Evolutionary conservation across 257 asterid species (phyloP), one percentile per base, ranked within the genome.

Genomic region (Solanum sparsipilum): DNA sequence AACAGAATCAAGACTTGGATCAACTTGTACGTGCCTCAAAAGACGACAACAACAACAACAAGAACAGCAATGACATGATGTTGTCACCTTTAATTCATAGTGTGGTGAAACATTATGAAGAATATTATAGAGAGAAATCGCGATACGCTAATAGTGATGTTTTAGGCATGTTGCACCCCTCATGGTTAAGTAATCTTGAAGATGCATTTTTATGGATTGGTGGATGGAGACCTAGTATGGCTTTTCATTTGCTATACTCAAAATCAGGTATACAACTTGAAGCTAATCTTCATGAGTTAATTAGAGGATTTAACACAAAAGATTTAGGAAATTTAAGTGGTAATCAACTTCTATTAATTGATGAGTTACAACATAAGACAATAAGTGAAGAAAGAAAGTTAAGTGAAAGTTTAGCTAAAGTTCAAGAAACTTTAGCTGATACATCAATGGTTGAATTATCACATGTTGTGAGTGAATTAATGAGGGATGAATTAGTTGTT

Each of bases 221-320:
- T 0, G 96, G 96, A 0, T 94, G 98, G 98, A 93, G 98, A n/a
- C 98, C 98, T 0, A 93, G 90, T 72, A 92, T 92, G 96, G 95
- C 96, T 20, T 91, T 93, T 67, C 96, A 94, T 75, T 88, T 95
- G 76, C 92, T 95, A 13, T 95, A 94, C 86, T 94, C 98, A 7
- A 92, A 94, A 86, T 91, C 94, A 1, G 98, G 96, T 2, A 63
- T 90, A 4, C 96, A 95, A 68, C 83, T 95, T n/a, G 94, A 95
- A 89, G 93, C 93, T 35, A 60, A 88, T 16, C 87, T 95, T 1
- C 74, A 83, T 1, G 93, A 93, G 48, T 86, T 94, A 21, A 56
- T 94, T 4, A 89, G 58, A 18, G 98, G 97, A 13, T 34, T 92
- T 6, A 31, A 34, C 1, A 88, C 85, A 0, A 87, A 92, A 3